These are phyloP conservation scores for Fusarium irregulare DNA, from an alignment of 2,329 filamentous ascomycete genomes.

Conservation along the genomic window DNA sequence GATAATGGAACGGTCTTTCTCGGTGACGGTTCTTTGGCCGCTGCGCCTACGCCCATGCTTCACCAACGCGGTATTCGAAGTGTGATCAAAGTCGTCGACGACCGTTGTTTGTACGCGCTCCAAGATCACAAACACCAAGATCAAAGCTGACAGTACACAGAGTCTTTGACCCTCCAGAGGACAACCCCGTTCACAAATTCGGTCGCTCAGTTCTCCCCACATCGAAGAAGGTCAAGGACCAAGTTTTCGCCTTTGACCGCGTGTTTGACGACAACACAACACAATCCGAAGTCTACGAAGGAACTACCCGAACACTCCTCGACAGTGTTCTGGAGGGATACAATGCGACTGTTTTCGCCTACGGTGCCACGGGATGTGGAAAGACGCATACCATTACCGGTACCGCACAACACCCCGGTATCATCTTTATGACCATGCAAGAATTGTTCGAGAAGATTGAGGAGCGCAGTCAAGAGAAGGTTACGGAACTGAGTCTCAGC, in stretches of 20 bases:
- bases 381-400: conserved; percentile 99
- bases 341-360: conserved; percentile 98
- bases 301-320: conserved; percentile 87
- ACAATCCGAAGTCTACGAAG: conserved; percentile 94
- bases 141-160: conserved; percentile 59
- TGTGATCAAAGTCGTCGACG: conserved; percentile 96
- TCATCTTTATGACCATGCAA: conserved; percentile 99
- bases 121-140: not conserved
- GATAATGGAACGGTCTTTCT: conserved; percentile 93
- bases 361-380: conserved; percentile 96
- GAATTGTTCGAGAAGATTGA: conserved; percentile 96
- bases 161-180: conserved; percentile 96
- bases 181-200: conserved; percentile 90
- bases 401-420: conserved; percentile 90
- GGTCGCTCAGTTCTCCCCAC: conserved; percentile 81
- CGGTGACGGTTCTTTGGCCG: conserved; percentile 96
- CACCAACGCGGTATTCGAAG: conserved; percentile 87
- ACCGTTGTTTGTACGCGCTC: conserved; percentile 85
- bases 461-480: conserved; percentile 87
- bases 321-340: conserved; percentile 97
- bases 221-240: conserved; percentile 95
- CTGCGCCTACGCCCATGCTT: conserved; percentile 83
- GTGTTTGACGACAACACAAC: conserved; percentile 96
- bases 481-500: conserved; percentile 89
- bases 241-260: conserved; percentile 95